Conservation (phyloP, 768 basidiomycete genomes). For the Coprinopsis marcescibilis region DNA sequence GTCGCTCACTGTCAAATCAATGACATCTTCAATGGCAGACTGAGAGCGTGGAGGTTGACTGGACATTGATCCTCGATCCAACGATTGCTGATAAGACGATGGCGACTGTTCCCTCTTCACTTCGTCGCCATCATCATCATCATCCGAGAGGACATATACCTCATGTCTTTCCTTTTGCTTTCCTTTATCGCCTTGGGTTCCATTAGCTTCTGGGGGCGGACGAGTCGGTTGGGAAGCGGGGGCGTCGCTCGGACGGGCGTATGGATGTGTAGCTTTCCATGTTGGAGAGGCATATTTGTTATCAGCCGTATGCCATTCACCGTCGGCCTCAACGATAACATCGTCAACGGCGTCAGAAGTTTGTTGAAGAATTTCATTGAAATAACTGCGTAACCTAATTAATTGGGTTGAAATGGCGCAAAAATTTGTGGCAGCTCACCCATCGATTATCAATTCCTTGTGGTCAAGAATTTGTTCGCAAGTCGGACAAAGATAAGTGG, state of each 20-base stretch:
- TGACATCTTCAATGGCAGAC: slow-evolving; percentile 46
- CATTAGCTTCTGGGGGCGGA: slow-evolving; percentile 18
- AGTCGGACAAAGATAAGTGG: slow-evolving; percentile 92
- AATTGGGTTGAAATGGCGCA: not conserved
- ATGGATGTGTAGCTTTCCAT: slow-evolving; percentile 61
- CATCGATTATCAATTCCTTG: slow-evolving; percentile 87
- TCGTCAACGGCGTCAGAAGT: slow-evolving; percentile 83
- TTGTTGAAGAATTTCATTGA: slow-evolving; percentile 74
- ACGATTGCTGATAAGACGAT: slow-evolving; percentile 39
- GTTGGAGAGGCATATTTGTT: slow-evolving; percentile 69
- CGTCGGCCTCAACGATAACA: slow-evolving; percentile 89
- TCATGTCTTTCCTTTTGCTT: slow-evolving; percentile 43
- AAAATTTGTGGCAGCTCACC: slow-evolving; percentile 38
- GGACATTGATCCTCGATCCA: slow-evolving; percentile 23
- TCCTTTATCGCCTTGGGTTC: slow-evolving; percentile 22
- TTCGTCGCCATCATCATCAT: slow-evolving; percentile 69
- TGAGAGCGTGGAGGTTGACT: slow-evolving; percentile 21
- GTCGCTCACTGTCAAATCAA: slow-evolving; percentile 75
- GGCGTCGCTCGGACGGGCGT: slow-evolving; percentile 18
- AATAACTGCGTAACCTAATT: slow-evolving; percentile 51
- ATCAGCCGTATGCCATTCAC: slow-evolving; percentile 93
- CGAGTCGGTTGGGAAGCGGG: slow-evolving; percentile 29
- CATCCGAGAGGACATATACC: slow-evolving; percentile 63
- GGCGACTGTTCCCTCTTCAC: slow-evolving; percentile 75
- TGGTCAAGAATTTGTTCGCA: slow-evolving; percentile 76